phyloP scores from a whole-genome alignment of 169 alveolate genomes.

The Amoebophrya sp. region DNA sequence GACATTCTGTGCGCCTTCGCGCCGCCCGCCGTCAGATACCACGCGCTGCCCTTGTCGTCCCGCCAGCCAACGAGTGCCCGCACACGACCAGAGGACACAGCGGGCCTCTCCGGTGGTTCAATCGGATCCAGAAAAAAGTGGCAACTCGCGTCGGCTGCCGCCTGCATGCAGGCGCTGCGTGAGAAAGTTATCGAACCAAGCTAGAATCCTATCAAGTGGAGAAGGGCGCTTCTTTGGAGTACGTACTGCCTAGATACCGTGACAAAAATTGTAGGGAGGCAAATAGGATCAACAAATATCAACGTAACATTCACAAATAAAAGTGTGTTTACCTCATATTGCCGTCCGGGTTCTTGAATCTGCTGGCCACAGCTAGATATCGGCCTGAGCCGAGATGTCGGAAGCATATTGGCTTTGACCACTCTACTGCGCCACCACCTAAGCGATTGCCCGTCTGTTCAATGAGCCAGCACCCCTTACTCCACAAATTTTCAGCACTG shows the following conservation, averaged over 20 bases:
- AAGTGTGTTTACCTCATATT: neutral
- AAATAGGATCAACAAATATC: too few species aligned
- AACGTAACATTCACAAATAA: too few species aligned
- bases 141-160: neutral
- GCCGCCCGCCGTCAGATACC: neutral
- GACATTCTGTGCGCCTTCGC: neutral
- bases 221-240: too few species aligned
- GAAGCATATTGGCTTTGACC: neutral
- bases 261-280: too few species aligned
- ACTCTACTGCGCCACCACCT: neutral
- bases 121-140: neutral
- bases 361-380: neutral
- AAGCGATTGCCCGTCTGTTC: neutral
- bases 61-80: neutral
- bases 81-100: neutral
- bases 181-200: too few species aligned
- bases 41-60: neutral
- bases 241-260: too few species aligned
- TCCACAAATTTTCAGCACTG: neutral
- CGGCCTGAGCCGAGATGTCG: neutral
- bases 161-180: neutral
- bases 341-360: neutral
- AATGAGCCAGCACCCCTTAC: neutral
- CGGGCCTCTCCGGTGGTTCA: neutral
- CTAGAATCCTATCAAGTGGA: too few species aligned